Evolutionary conservation across 345 rosid species (phyloP), one percentile per base, ranked within the genome.

Genomic region (Lepidium sativum): DNA sequence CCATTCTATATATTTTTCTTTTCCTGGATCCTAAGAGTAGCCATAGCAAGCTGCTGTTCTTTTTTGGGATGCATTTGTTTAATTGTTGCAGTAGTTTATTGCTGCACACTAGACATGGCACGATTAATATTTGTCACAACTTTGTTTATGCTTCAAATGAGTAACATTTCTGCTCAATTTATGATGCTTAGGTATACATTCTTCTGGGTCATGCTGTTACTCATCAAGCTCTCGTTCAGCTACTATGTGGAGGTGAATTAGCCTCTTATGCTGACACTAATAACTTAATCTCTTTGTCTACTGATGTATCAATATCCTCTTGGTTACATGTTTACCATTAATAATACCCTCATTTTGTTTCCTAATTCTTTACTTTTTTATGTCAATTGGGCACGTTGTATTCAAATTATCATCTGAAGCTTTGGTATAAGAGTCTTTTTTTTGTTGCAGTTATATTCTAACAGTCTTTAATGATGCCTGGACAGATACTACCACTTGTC

Each of bases 161-260:
- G 65, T 60, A 54, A 54, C 31, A 27, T 27, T 23, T 45, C 15
- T 41, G 9, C 42, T 68, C 10, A 18, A 54, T 72, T 73, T 41
- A 62, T 31, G 48, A 23, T 77, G 23, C 31, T 51, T 79, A 94
- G 99, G 91, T 94, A 94, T 77, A 88, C 99, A 32, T 65, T 86
- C 63, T 91, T 94, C 61, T 94, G 99, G 99, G 80, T 88, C 83
- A 43, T 91, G 85, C 77, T 94, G 54, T 79, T 94, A 55, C 83
- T 91, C 32, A 73, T 95, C 92, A 94, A 94, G 83, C 84, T 94
- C 53, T 95, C 95, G 39, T 90, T 94, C 82, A 94, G 99, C 89
- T 94, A 86, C 77, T 94, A 88, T 71, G 91, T 94, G 75, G 97
- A 94, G 99, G 97, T 90, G 68, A 63, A 40, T 66, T 25, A 63